A percentile compares a stretch with the other conserved stretches of the same genome.
Conservation (phyloP, 768 basidiomycete species). For the Kwoniella newhampshirensis region DNA sequence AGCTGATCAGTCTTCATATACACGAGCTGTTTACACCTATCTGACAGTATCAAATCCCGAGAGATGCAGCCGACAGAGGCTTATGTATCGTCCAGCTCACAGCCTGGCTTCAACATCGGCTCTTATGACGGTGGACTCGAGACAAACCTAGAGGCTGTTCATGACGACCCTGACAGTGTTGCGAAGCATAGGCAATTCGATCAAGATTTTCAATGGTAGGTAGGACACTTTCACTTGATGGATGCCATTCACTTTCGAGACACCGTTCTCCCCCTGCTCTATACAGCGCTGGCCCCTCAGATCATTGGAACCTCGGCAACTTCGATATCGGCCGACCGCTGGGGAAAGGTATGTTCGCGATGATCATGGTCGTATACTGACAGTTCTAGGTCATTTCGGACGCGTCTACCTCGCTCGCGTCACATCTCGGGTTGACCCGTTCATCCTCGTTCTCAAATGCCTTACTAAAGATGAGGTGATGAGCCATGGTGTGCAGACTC, state of each 20-base stretch:
- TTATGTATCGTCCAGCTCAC: too few species aligned
- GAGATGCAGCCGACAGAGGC: too few species aligned
- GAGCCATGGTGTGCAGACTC: slow-evolving; percentile 84
- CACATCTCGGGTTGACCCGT: slow-evolving; percentile 69
- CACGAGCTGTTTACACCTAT: too few species aligned
- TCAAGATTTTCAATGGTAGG: slow-evolving; percentile 59
- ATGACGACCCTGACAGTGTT: slow-evolving; percentile 38
- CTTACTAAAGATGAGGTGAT: slow-evolving; percentile 95
- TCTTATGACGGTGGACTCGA: slow-evolving; percentile 93
- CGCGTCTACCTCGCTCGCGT: slow-evolving; percentile 98
- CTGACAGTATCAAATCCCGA: too few species aligned
- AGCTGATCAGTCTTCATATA: too few species aligned
- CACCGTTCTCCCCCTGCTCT: slow-evolving; percentile 8
- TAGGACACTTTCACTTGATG: slow-evolving; percentile 2
- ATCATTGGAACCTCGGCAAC: slow-evolving; percentile 33
- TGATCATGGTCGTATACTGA: slow-evolving; percentile 55
- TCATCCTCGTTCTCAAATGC: slow-evolving; percentile 94
- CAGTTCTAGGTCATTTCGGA: slow-evolving; percentile 98
- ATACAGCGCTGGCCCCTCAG: slow-evolving; percentile 23
- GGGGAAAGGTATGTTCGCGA: slow-evolving; percentile 35
- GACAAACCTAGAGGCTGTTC: slow-evolving; percentile 60
- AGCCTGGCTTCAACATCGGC: slow-evolving; percentile 57
- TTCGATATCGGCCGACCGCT: slow-evolving; percentile 47
- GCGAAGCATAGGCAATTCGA: slow-evolving; percentile 43
- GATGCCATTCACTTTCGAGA: not conserved